phyloP scores from a whole-genome alignment of 306 rosid species.

The Carpinus viminea region DNA sequence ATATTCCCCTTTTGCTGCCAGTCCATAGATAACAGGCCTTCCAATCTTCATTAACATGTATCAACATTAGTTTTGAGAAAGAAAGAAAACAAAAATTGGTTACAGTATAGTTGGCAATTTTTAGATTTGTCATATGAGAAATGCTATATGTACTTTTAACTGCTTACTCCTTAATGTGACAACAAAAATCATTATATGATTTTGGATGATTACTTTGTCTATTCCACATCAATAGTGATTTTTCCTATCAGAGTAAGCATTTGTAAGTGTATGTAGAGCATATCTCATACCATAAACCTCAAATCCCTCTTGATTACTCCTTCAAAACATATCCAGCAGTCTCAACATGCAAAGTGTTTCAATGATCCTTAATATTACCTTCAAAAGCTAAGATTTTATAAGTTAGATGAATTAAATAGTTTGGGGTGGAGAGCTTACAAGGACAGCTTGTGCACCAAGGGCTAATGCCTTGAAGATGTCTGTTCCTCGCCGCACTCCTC shows the following conservation, averaged over 20 bases:
- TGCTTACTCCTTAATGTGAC: too few species aligned
- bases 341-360: background rate
- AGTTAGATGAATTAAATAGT: background rate
- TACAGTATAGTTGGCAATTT: background rate
- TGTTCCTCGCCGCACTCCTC: constrained; percentile 69
- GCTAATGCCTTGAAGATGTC: constrained; percentile 70
- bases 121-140: background rate
- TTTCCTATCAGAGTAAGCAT: too few species aligned
- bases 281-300: background rate
- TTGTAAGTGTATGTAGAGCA: too few species aligned
- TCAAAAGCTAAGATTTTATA: background rate
- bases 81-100: background rate
- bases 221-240: too few species aligned
- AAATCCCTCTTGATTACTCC: background rate
- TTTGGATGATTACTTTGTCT: too few species aligned
- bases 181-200: too few species aligned
- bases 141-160: too few species aligned
- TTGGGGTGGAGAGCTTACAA: constrained; percentile 36
- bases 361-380: background rate
- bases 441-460: constrained; percentile 70
- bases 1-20: constrained; percentile 54
- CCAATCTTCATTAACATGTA: background rate
- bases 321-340: background rate
- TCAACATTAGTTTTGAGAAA: background rate
- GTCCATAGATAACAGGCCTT: constrained; percentile 32